Evolutionary conservation across 2,329 filamentous ascomycete species (phyloP), one percentile per base, ranked within the genome.

Genomic region (Colletotrichum destructivum): DNA sequence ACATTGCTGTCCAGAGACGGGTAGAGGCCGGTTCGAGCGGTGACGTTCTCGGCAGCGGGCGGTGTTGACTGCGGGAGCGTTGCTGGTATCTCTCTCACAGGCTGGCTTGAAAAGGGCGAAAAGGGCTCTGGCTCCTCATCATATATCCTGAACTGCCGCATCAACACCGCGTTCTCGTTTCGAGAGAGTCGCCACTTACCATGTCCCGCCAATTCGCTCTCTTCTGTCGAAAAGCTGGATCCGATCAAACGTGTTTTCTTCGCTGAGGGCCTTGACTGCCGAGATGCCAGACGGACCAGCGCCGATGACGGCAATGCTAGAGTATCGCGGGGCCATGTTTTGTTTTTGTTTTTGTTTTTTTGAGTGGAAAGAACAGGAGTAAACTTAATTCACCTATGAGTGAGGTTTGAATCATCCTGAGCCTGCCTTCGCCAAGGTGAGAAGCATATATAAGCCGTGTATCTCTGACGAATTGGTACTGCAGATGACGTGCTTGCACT

Each of bases 221-320:
- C 88, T 84, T 61, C 89, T 81, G 75, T 91, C 89, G 75, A 90
- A 91, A 0, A 90, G 86, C 23, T 86, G 84, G 64, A 90, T 87
- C 2, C 81, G 79, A 59, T 89, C 85, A 74, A 91, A 91, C 1
- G 78, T 77, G 62, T 87, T 81, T 76, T 91, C 89, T 76, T 87
- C 84, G n/a, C 83, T 84, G 47, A 91, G 78, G 2, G 88, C 88
- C 80, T 90, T 88, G 6, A 89, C 84, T 0, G 88, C 79, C 69
- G 90, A 90, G n/a, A 87, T 87, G 2, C 89, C 89, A 0, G 87
- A 83, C 2, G 89, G 89, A 4, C 89, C 88, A 0, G 88, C 84
- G 11, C 89, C 88, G 71, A 91, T 88, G 12, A 90, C 83, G 38
- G 88, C 89, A 15, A 90, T 84, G 76, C 74, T 38, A 9, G 63